Evolutionary conservation across 352 stramenopile genomes (phyloP), one percentile per base, ranked within the genome.

Genomic region (Globisporangium irregulare): DNA sequence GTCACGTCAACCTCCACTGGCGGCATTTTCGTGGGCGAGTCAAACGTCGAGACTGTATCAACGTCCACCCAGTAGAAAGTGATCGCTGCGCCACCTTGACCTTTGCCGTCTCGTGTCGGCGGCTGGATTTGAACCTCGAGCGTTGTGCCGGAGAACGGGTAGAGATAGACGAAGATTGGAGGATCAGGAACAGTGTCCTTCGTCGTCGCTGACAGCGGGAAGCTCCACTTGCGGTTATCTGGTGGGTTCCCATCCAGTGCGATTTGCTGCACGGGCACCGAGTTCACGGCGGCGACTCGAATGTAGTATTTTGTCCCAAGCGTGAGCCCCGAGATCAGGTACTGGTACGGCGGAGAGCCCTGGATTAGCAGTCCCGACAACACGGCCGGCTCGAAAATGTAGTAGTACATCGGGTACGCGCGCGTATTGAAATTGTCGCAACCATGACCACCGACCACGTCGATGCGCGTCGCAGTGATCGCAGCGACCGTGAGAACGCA

Each of bases 221-320:
- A 87, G 32, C 90, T 97, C 95, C 95, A 99, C 67, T 97, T 89
- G 22, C 93, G 94, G 68, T 98, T 98, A 67, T 98, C 79, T 10
- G 83, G 84, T 14, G 90, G 82, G 34, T 87, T 86, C 12, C 87
- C 87, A 55, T 77, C 77, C 12, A 95, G 74, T 27, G 94, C 78
- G 58, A 98, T 87, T 60, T 82, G 70, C 75, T 98, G 93, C 15
- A 90, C 75, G 1, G 81, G 80, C 27, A 99, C 90, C 9, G 82
- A 89, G 76, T 98, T 98, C 10, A 89, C 72, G 18, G 95, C 95
- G 3, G 93, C 90, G 29, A 99, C 86, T 4, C 95, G 84, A 1
- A 98, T 86, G 74, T 94, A 98, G 74, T 98, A 99, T 24, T 79
- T 84, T 60, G 79, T 91, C 22, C 66, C 72, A 4, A 80, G 68